phyloP scores from a whole-genome alignment of 768 basidiomycete genomes.

The Boletus sensibilis region DNA sequence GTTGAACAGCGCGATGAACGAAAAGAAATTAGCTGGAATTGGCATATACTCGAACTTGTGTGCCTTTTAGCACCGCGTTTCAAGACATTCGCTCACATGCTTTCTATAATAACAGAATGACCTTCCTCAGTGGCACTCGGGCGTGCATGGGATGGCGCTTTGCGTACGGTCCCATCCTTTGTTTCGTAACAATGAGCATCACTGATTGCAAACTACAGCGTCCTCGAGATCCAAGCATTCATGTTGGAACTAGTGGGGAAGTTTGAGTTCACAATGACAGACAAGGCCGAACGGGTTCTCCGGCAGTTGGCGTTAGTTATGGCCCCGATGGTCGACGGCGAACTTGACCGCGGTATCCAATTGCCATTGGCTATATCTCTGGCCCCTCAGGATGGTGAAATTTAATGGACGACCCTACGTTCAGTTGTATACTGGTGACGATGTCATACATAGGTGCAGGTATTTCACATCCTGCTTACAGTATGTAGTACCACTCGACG shows the following conservation, averaged over 20 bases:
- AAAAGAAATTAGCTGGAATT: slow-evolving; percentile 8
- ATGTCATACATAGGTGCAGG: too few relatives aligned
- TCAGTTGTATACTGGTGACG: too few relatives aligned
- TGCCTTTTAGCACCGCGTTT: neutral
- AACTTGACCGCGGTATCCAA: slow-evolving; percentile 30
- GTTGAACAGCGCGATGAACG: neutral
- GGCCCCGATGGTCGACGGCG: slow-evolving; percentile 36
- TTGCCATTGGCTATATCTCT: slow-evolving; percentile 26
- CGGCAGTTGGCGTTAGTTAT: slow-evolving; percentile 31
- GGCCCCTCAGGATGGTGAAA: slow-evolving; percentile 3
- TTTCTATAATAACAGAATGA: slow-evolving; percentile 9
- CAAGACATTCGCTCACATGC: neutral
- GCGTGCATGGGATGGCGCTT: slow-evolving; percentile 30
- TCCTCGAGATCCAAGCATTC: slow-evolving; percentile 56
- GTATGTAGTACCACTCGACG: too few relatives aligned
- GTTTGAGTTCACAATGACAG: slow-evolving; percentile 47
- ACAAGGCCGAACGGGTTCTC: slow-evolving; percentile 28
- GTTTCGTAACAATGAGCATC: neutral
- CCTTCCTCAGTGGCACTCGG: slow-evolving; percentile 16
- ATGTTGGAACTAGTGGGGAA: slow-evolving; percentile 49
- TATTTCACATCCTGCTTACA: too few relatives aligned
- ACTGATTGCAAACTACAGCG: slow-evolving; percentile 12
- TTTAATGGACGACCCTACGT: neutral
- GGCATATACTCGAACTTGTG: slow-evolving; percentile 19
- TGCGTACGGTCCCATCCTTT: slow-evolving; percentile 18